Base-by-base conservation (phyloP, 1,284 basidiomycete genomes). In the Rhodotorula sp. region DNA sequence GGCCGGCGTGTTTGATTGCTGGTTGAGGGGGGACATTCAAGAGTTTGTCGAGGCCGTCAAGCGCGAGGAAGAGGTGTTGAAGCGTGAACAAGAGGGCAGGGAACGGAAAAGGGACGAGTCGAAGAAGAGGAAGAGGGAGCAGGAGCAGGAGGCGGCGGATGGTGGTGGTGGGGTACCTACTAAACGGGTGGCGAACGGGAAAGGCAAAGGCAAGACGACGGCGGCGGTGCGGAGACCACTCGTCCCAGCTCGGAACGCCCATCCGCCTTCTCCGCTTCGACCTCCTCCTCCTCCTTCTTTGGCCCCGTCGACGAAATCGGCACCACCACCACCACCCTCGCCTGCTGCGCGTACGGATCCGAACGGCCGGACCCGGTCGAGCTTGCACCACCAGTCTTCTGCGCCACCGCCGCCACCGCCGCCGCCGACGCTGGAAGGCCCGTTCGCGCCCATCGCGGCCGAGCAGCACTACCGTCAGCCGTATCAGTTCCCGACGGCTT, bases 1-100 rank as follows among this genome's bases (percentile, higher is more conserved):
- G 93, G 89, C 91, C 74, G 91, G 88, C 31, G 89, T 94, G 3
- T 97, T 97, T 77, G 93, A 97, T 81, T 86, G 88, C 43, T 97
- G 93, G 92, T 81, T 94, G 60, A 88, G 92, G 77, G 93, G 93
- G 5, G 92, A 97, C 79, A 88, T 92, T 5, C 94, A 97, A 80
- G 79, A 79, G 34, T 92, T 94, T 80, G 89, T 90, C 4, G 81
- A 82, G 55, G 80, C 67, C 10, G 72, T 78, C 2, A 43, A 55
- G 43, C 10, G 23, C 10, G 77, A 74, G 61, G 55, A 71, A 15
- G 68, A 60, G 48, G 21, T 52, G 21, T 8, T 67, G 47, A 43
- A 49, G 16, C 52, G 60, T 15, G 45, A 31, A 31, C 28, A 34
- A 26, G 63, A 56, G 21, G 7, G 58, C 6, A 55, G 45, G 16